Evolutionary conservation across 2,329 filamentous ascomycete species (phyloP).

Genomic region (Ophiocordyceps camponoti-rufipedis): DNA sequence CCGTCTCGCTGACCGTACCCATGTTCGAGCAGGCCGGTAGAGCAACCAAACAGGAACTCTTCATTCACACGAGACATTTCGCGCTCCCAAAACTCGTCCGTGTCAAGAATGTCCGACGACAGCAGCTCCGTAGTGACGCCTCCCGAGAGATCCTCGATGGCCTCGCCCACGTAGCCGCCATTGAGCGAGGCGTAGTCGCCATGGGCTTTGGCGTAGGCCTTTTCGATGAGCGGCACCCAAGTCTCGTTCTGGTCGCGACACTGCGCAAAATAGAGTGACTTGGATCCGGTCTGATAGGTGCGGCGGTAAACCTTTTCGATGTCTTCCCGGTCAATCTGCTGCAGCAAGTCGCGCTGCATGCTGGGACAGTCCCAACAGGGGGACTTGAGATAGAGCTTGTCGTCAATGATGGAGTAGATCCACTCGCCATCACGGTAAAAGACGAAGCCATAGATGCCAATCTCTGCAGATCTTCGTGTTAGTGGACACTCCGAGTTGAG

Average conservation of each 20-base stretch:
- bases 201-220: slow-evolving; percentile 72
- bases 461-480: slow-evolving; percentile 12
- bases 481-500: background rate
- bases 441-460: slow-evolving; percentile 80
- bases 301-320: slow-evolving; percentile 53
- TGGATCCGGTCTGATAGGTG: slow-evolving; percentile 56
- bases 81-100: slow-evolving; percentile 67
- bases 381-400: slow-evolving; percentile 72
- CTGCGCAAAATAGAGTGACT: slow-evolving; percentile 62
- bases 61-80: slow-evolving; percentile 66
- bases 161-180: slow-evolving; percentile 51
- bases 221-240: slow-evolving; percentile 65
- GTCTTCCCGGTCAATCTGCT: slow-evolving; percentile 57
- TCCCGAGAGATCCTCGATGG: slow-evolving; percentile 41
- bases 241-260: slow-evolving; percentile 63
- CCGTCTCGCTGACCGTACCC: slow-evolving; percentile 42
- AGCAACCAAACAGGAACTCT: slow-evolving; percentile 61
- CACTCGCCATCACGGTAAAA: slow-evolving; percentile 80
- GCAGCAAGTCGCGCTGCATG: slow-evolving; percentile 53
- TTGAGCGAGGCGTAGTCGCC: slow-evolving; percentile 56
- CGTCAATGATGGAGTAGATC: slow-evolving; percentile 82
- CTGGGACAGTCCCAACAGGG: slow-evolving; percentile 68
- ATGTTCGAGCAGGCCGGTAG: slow-evolving; percentile 41
- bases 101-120: slow-evolving; percentile 55
- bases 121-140: slow-evolving; percentile 54